These are phyloP conservation scores for Candida cerambycidarum DNA, from an alignment of 805 yeast species.

Conservation along the genomic window DNA sequence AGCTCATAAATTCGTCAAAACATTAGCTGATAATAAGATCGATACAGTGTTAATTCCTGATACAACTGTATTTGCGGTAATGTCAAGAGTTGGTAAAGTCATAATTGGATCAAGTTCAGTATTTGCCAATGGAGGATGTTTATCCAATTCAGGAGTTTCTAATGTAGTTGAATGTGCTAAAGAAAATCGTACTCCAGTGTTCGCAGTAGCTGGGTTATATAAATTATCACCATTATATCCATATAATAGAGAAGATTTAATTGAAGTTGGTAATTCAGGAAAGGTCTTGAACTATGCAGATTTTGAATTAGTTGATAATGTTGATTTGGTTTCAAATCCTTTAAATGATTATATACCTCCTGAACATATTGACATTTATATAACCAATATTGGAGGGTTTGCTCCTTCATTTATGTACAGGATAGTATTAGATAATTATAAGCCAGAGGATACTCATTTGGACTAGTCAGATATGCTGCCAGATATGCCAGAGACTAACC, in stretches of 20 bases:
- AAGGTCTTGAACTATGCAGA: conserved; percentile 78
- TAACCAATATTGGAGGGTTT: conserved; percentile 94
- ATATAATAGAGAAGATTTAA: conserved; percentile 75
- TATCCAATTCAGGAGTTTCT: conserved; percentile 86
- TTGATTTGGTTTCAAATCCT: conserved; percentile 79
- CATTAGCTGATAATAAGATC: conserved; percentile 78
- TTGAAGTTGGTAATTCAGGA: conserved; percentile 93
- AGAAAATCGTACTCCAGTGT: conserved; percentile 93
- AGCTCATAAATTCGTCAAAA: conserved; percentile 78
- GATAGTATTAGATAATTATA: conserved; percentile 91
- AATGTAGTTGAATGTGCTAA: conserved; percentile 94
- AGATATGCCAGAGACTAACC: no score
- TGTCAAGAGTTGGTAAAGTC: conserved; percentile 97
- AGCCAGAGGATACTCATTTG: conserved; percentile 73
- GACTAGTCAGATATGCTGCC: no score
- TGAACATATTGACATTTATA: conserved; percentile 88
- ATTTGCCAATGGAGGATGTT: conserved; percentile 94
- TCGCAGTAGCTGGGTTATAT: conserved; percentile 91
- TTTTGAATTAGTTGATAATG: conserved; percentile 63
- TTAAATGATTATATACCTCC: conserved; percentile 90
- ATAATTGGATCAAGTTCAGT: conserved; percentile 90
- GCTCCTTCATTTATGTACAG: conserved; percentile 96
- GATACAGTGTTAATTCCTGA: conserved; percentile 93
- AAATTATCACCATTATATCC: conserved; percentile 93
- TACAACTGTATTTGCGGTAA: conserved; percentile 87